phyloP scores from a whole-genome alignment of 176 grass and related monocot genomes.

The Oryza brachyantha region DNA sequence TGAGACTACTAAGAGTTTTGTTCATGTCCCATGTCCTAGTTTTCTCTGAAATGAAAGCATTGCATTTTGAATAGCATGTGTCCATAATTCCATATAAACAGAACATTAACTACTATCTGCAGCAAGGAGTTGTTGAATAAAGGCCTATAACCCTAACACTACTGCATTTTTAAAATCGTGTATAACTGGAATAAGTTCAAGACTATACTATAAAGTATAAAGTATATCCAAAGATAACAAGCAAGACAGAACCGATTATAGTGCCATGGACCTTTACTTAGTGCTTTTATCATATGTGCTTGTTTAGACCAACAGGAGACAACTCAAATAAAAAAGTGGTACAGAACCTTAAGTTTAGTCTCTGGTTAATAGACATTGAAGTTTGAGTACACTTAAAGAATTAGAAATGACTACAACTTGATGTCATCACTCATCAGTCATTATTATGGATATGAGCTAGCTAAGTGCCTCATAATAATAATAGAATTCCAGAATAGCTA shows the following conservation, averaged over 20 bases:
- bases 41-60: not conserved
- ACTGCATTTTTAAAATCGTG: not conserved
- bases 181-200: not conserved
- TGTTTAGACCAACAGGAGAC: not conserved
- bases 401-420: not conserved
- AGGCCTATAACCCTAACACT: not conserved
- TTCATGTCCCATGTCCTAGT: not conserved
- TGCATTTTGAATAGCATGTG: not conserved
- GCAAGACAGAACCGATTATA: not conserved
- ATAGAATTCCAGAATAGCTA: not conserved
- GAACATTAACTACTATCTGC: too few species aligned
- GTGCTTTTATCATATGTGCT: constrained; percentile 11
- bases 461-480: not conserved
- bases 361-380: not conserved
- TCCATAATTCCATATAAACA: too few species aligned
- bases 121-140: too few species aligned
- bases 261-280: not conserved
- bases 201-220: not conserved
- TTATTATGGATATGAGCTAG: not conserved
- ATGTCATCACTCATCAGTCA: too few species aligned
- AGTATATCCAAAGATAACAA: not conserved
- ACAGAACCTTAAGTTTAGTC: not conserved
- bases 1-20: not conserved
- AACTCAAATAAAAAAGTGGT: not conserved
- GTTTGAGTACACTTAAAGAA: not conserved